These are phyloP conservation scores for Skeletonema costatum DNA, from an alignment of 108 stramenopile species.

Conservation along the genomic window DNA sequence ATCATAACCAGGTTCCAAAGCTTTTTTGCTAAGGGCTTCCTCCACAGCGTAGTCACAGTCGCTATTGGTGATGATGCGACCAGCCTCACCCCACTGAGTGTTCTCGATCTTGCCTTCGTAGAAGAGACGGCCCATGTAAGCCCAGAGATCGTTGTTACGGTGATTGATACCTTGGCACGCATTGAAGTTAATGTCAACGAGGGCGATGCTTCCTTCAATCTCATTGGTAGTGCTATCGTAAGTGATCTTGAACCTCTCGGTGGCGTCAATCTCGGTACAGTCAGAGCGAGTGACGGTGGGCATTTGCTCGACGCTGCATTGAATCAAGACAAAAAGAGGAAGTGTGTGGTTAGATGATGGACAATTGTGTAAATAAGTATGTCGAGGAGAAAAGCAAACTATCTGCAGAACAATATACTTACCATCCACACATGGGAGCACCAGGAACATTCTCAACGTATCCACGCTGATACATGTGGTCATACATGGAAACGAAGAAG, in stretches of 20 bases:
- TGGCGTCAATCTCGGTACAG: constrained; percentile 50
- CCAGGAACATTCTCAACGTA: constrained; percentile 52
- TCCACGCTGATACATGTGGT: constrained; percentile 58
- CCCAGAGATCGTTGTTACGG: constrained; percentile 53
- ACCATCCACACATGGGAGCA: constrained; percentile 59
- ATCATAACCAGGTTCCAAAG: constrained; percentile 15
- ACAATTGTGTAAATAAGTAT: neutral
- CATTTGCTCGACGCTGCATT: constrained; percentile 54
- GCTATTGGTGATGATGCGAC: constrained; percentile 35
- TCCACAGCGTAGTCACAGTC: constrained; percentile 5
- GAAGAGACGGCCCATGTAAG: constrained; percentile 53
- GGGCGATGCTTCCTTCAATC: constrained; percentile 16
- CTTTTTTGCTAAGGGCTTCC: constrained; percentile 10
- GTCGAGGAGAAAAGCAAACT: neutral
- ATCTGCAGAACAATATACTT: neutral
- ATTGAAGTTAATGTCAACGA: constrained; percentile 45
- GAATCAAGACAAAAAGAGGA: neutral
- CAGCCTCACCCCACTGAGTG: constrained; percentile 31
- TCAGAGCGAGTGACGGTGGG: constrained; percentile 55
- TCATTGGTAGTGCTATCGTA: constrained; percentile 32
- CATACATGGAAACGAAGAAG: constrained; percentile 61
- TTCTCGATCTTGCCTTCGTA: constrained; percentile 30
- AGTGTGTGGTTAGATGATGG: neutral
- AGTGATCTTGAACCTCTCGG: constrained; percentile 26
- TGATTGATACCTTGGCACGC: constrained; percentile 49